Base-by-base conservation (phyloP, 352 stramenopile species). In the Phytophthora gonapodyides region DNA sequence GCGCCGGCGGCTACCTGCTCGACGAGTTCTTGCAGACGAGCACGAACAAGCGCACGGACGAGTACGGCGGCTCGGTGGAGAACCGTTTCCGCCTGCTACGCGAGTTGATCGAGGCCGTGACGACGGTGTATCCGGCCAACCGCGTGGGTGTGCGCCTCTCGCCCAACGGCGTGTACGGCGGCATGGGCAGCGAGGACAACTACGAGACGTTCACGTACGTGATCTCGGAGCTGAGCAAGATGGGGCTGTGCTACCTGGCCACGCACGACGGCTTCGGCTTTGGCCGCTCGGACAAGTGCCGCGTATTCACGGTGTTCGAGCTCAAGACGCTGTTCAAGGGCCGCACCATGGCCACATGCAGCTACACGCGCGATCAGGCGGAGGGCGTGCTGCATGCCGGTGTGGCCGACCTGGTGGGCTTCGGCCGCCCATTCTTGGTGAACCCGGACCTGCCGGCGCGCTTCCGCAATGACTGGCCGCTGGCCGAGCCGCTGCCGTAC, bases 1-100 rank as follows among this genome's bases (percentile, higher is more conserved):
- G 37, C 17, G 92, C 86, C 2, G 93, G 97, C 40, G 93, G 91
- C 10, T 98, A 97, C 46, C 66, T 98, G 10, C 70, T 98, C 42
- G 88, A 98, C 55, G 73, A 96, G 54, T 97, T 97, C 64, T 62
- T 97, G 19, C 76, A 93, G 53, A 57, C 68, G n/a, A 76, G 45
- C n/a, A 69, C 69, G 12, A 98, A 98, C 73, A 70, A 66, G 41
- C 82, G 86, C 38, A 91, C 76, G 7, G 88, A 96, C 69, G 37
- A 76, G 52, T 96, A 97, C 51, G 88, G 88, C 21, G 87, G 87
- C 27, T 88, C 67, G 24, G 55, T 91, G 3, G 84, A 94, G 57
- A 96, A 96, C 68, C 84, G 89, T 10, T 71, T 70, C 33, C 73
- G 80, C 9, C 79, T 97, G 19, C 57, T 95, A 17, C 64, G 64